Evolutionary conservation across 192 early-diverging fungal genomes (phyloP), one percentile per base, ranked within the genome.

Genomic region (Gamsiella multidivaricata): DNA sequence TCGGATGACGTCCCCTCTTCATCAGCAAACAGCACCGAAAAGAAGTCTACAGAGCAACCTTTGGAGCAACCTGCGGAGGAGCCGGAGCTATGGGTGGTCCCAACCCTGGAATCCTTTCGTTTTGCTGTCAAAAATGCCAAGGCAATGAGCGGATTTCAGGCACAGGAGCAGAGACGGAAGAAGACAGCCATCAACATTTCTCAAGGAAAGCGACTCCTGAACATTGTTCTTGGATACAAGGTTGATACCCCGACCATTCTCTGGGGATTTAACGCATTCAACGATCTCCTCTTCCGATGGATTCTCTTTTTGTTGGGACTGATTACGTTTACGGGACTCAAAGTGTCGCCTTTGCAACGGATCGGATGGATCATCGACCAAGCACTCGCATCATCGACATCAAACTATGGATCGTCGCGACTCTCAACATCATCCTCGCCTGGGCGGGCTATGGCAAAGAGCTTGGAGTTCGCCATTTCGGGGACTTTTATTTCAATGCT

Each of bases 401-500:
- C 74, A 5, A 42, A 43, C 14, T 65, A 52, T 54, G 74, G 66
- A 15, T 78, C 74, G 22, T 37, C 45, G 10, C 46, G 39, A 10
- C 65, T 78, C 5, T 58, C 74, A 6, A 37, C 39, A 36, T 64
- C 74, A 8, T 14, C 60, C 0, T 62, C 65, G 0, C 74, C 74
- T 15, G 74, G 74, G 23, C 65, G 74, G 4, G 46, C 50, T n/a
- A 50, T 78, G 18, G 74, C 74, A 43, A 78, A 62, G 54, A 78
- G 50, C 25, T 31, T 78, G 15, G 74, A 78, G 33, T 78, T 69
- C 46, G 59, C 74, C 9, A 69, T 78, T 33, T 54, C 74, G 3
- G 74, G 74, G 8, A 78, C 74, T 2, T 78, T 78, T 42, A 39
- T 78, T 18, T 53, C 74, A 20, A 78, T 78, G 74, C 61, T 78